Evolutionary conservation across 2,329 filamentous ascomycete species (phyloP).

Genomic region (Neofusicoccum laricinum): DNA sequence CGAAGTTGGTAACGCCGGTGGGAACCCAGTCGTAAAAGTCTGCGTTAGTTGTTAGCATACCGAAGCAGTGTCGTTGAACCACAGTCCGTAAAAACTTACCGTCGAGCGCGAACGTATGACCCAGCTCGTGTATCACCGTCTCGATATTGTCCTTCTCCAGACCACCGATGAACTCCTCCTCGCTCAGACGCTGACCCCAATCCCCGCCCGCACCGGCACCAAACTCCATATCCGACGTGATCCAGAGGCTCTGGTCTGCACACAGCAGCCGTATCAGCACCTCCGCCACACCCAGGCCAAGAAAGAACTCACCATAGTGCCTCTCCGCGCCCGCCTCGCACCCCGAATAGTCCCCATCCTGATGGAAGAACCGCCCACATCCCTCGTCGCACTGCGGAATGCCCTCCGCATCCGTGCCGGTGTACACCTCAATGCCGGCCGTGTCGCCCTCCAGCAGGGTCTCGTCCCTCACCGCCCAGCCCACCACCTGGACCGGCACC

Average conservation of each 20-base stretch:
- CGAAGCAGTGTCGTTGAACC: not conserved
- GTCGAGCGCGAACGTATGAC: not conserved
- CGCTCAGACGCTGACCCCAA: conserved; percentile 46
- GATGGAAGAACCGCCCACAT: conserved; percentile 47
- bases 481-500: conserved; percentile 43
- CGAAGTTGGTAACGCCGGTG: conserved; percentile 41
- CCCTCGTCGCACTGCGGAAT: conserved; percentile 41
- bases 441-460: conserved; percentile 36
- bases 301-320: conserved; percentile 35
- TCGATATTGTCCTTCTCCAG: conserved; percentile 40
- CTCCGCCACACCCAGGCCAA: no score
- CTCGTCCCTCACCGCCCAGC: conserved; percentile 43
- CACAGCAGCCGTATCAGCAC: not conserved
- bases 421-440: conserved; percentile 41
- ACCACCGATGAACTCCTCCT: conserved; percentile 44
- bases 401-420: conserved; percentile 38
- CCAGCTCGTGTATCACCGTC: conserved; percentile 44
- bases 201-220: conserved; percentile 46
- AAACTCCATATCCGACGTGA: conserved; percentile 41
- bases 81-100: not conserved
- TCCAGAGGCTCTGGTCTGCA: conserved; percentile 46
- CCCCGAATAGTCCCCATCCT: conserved; percentile 39
- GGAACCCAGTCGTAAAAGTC: conserved; percentile 48
- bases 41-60: not conserved
- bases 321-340: conserved; percentile 38